These are phyloP conservation scores for Rosellinia necatrix DNA, from an alignment of 2,329 filamentous ascomycete species.

Conservation along the genomic window DNA sequence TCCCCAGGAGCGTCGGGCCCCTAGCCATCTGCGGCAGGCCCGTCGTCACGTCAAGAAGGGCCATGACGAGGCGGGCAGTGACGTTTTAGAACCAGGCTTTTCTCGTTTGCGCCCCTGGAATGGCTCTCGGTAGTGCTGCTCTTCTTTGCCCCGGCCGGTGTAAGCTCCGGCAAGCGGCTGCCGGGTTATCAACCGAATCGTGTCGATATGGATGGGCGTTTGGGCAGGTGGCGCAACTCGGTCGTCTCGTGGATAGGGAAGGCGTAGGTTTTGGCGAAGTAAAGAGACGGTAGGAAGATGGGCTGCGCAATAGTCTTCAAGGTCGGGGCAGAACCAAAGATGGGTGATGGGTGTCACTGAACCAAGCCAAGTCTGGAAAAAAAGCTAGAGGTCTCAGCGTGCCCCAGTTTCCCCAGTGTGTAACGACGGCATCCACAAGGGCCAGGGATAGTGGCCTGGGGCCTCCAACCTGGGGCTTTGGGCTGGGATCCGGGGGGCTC, in stretches of 20 bases:
- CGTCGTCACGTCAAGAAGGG: constrained; percentile 47
- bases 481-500: too few species aligned
- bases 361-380: neutral
- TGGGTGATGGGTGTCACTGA: constrained; percentile 10
- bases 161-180: neutral
- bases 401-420: constrained; percentile 7
- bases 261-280: too few species aligned
- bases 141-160: too few species aligned
- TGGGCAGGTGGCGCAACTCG: neutral
- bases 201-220: neutral
- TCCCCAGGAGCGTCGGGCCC: constrained; percentile 56
- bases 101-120: neutral
- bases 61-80: constrained; percentile 43
- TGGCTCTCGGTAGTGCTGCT: neutral
- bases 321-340: constrained; percentile 5
- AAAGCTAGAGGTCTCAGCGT: constrained; percentile 20
- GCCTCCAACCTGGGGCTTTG: too few species aligned
- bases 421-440: constrained; percentile 9
- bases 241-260: too few species aligned
- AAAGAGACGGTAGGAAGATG: neutral
- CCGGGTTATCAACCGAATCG: neutral
- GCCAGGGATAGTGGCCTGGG: too few species aligned
- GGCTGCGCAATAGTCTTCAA: neutral
- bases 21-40: constrained; percentile 42
- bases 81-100: neutral